These are phyloP conservation scores for Sugiyamaella castrensis DNA, from an alignment of 1,139 yeast species.

Conservation along the genomic window DNA sequence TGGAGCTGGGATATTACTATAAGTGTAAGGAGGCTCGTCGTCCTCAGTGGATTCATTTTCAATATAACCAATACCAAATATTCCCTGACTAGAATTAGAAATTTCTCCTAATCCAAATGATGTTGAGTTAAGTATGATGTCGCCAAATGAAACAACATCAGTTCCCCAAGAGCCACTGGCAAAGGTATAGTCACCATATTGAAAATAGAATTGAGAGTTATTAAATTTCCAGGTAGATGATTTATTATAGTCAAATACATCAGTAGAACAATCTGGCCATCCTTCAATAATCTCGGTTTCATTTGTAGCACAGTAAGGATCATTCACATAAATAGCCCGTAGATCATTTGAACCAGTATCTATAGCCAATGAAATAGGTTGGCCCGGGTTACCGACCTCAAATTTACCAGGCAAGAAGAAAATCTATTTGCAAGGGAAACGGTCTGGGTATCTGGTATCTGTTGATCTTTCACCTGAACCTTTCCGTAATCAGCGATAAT, in stretches of 20 bases:
- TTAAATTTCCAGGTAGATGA: slow-evolving; percentile 19
- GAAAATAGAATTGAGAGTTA: slow-evolving; percentile 41
- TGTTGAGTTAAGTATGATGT: slow-evolving; percentile 14
- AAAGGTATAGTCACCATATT: slow-evolving; percentile 58
- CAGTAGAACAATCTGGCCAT: slow-evolving; percentile 5
- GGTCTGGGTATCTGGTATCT: too few species aligned
- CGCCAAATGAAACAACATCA: slow-evolving; percentile 47
- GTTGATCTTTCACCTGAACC: too few species aligned
- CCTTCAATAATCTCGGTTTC: slow-evolving; percentile 13
- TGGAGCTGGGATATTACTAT: slow-evolving; percentile 30
- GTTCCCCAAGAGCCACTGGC: slow-evolving; percentile 65
- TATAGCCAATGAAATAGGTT: slow-evolving; percentile 35
- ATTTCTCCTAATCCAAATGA: slow-evolving; percentile 33
- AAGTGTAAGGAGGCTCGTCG: slow-evolving; percentile 21
- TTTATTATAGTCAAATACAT: slow-evolving; percentile 21
- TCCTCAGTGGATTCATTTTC: neutral
- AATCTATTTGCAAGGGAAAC: neutral
- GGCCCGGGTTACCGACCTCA: slow-evolving; percentile 44
- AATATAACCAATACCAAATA: slow-evolving; percentile 36
- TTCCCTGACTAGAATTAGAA: slow-evolving; percentile 35
- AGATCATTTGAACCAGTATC: slow-evolving; percentile 54
- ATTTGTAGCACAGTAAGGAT: slow-evolving; percentile 32
- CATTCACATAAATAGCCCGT: slow-evolving; percentile 48
- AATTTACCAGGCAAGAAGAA: slow-evolving; percentile 39
- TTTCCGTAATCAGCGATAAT: too few species aligned